These are phyloP conservation scores for Thuidium tamariscinum DNA, from an alignment of 225 moss, liverwort and hornwort genomes.

Conservation along the genomic window DNA sequence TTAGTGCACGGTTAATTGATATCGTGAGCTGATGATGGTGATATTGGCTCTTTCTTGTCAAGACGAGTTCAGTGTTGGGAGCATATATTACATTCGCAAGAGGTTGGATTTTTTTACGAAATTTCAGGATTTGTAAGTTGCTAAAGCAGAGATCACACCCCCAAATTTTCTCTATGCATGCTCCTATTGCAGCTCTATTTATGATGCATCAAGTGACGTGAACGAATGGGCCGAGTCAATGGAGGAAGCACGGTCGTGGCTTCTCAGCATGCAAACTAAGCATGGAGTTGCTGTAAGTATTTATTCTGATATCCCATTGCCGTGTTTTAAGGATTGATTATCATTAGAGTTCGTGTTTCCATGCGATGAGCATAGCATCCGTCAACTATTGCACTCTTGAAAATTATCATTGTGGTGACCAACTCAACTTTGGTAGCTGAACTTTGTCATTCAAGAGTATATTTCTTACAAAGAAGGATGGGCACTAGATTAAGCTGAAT, in stretches of 20 bases:
- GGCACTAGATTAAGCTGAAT: neutral
- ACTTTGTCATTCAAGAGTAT: neutral
- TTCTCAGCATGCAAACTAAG: constrained; percentile 49
- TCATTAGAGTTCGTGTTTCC: neutral
- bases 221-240: constrained; percentile 58
- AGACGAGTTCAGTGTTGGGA: neutral
- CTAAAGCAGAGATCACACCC: neutral
- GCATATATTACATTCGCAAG: neutral
- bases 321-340: neutral
- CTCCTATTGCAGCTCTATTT: constrained; percentile 36
- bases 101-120: neutral
- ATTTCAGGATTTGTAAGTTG: neutral
- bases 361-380: neutral
- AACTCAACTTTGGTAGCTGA: neutral
- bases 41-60: neutral
- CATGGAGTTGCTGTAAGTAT: constrained; percentile 50
- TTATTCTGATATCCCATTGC: neutral
- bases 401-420: neutral
- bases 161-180: neutral
- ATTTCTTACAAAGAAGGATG: neutral
- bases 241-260: constrained; percentile 47
- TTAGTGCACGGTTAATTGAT: neutral
- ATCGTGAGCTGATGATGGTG: neutral
- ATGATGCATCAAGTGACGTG: constrained; percentile 65
- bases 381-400: neutral